These are phyloP conservation scores for Onygenales sp. DNA, from an alignment of 2,329 filamentous ascomycete species.

Conservation along the genomic window DNA sequence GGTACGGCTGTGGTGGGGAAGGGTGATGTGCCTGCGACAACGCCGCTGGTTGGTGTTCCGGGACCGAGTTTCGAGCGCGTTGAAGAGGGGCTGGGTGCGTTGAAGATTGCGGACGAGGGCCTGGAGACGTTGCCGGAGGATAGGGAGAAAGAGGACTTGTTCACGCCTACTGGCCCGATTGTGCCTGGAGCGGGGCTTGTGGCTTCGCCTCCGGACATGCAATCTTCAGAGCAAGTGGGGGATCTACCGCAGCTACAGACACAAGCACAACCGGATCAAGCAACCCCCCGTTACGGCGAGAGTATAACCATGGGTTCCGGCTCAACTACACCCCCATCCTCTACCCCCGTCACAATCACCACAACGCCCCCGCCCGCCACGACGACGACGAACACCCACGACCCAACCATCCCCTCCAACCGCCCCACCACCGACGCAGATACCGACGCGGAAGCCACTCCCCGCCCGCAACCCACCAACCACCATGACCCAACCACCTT, in stretches of 20 bases:
- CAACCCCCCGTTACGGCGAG: slow-evolving; percentile 6
- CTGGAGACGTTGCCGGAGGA: slow-evolving; percentile 21
- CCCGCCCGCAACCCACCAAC: slow-evolving; percentile 2
- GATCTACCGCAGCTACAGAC: not conserved
- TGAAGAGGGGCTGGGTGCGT: slow-evolving; percentile 23
- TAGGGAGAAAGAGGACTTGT: slow-evolving; percentile 12
- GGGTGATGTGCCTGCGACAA: not conserved
- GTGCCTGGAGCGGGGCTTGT: not conserved
- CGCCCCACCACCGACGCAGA: not conserved
- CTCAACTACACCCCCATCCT: no score
- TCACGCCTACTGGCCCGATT: slow-evolving; percentile 6
- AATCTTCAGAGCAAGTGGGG: not conserved
- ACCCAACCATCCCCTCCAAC: not conserved
- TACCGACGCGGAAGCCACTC: slow-evolving; percentile 2
- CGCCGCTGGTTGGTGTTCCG: not conserved
- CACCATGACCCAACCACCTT: not conserved
- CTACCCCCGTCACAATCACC: not conserved
- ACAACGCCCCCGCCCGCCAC: not conserved
- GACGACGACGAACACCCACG: not conserved
- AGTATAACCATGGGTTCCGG: no score
- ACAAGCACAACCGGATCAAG: not conserved
- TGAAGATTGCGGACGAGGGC: slow-evolving; percentile 25
- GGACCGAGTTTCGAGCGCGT: slow-evolving; percentile 7
- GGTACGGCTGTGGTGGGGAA: slow-evolving; percentile 9
- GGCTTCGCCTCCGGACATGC: not conserved